These are phyloP conservation scores for Salinomyces thailandicus DNA, from an alignment of 2,329 filamentous ascomycete species.

Conservation along the genomic window DNA sequence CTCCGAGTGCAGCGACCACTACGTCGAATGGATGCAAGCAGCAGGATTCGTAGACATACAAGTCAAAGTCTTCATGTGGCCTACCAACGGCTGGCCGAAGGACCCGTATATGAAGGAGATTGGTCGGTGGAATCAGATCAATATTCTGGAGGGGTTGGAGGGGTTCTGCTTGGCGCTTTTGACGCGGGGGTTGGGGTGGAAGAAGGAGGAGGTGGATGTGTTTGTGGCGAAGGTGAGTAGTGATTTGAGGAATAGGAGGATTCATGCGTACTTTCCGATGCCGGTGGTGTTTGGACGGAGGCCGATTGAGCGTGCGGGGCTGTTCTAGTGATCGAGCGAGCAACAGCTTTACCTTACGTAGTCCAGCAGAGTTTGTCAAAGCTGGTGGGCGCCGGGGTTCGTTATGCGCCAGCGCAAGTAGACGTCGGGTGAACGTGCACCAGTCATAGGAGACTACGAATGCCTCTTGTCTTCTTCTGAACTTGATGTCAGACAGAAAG, in stretches of 20 bases:
- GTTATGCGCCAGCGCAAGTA: too few species aligned
- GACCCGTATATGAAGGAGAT: constrained; percentile 42
- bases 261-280: constrained; percentile 31
- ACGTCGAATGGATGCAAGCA: constrained; percentile 30
- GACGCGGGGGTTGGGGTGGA: constrained; percentile 33
- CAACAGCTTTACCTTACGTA: too few species aligned
- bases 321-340: not conserved
- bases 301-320: constrained; percentile 15
- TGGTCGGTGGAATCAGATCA: constrained; percentile 35
- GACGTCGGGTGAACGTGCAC: too few species aligned
- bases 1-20: constrained; percentile 28
- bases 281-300: constrained; percentile 27
- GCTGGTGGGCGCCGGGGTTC: too few species aligned
- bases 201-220: constrained; percentile 34
- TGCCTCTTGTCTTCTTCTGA: too few species aligned
- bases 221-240: constrained; percentile 27
- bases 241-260: constrained; percentile 26
- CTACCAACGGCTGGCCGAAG: constrained; percentile 36
- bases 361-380: too few species aligned
- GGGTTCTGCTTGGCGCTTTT: constrained; percentile 34
- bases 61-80: constrained; percentile 32
- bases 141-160: constrained; percentile 33
- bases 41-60: constrained; percentile 37
- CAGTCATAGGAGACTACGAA: too few species aligned
- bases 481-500: too few species aligned